Conservation (phyloP, 1,284 basidiomycete species). For the Takashimella koratensis region DNA sequence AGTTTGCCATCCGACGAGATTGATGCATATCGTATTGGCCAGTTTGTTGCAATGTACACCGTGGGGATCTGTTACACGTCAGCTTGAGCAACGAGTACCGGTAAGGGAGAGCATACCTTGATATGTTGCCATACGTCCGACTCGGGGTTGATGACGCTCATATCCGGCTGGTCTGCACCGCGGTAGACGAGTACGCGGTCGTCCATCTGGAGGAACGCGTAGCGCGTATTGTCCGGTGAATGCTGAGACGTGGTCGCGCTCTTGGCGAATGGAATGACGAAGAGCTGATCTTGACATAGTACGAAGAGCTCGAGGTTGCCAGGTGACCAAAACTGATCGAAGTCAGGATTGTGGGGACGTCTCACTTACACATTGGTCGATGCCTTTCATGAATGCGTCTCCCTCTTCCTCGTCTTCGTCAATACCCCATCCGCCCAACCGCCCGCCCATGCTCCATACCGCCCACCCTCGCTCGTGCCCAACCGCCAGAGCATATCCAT, state of each 20-base stretch:
- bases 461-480: slow-evolving; percentile 89
- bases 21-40: slow-evolving; percentile 91
- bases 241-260: slow-evolving; percentile 89
- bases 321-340: slow-evolving; percentile 75
- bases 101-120: slow-evolving; percentile 57
- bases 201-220: slow-evolving; percentile 93
- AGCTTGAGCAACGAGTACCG: slow-evolving; percentile 9
- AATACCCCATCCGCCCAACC: slow-evolving; percentile 61
- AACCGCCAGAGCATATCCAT: slow-evolving; percentile 95
- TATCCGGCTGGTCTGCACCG: slow-evolving; percentile 94
- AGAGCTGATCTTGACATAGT: slow-evolving; percentile 63
- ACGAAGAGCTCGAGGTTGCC: slow-evolving; percentile 84
- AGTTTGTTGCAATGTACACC: slow-evolving; percentile 81
- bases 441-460: slow-evolving; percentile 84
- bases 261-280: slow-evolving; percentile 88
- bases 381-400: slow-evolving; percentile 80
- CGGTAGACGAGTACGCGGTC: slow-evolving; percentile 93
- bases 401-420: slow-evolving; percentile 53
- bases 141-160: slow-evolving; percentile 98
- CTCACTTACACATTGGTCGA: slow-evolving; percentile 39
- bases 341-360: slow-evolving; percentile 1
- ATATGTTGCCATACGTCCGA: slow-evolving; percentile 97
- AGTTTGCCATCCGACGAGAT: slow-evolving; percentile 87
- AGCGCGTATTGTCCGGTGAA: slow-evolving; percentile 65
- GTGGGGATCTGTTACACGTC: slow-evolving; percentile 63